Percentiles rank a stretch among this genome's conserved stretches.
Evolutionary conservation across 148 eudicot genomes (phyloP).

Genomic region (Rhododendron williamsianum): DNA sequence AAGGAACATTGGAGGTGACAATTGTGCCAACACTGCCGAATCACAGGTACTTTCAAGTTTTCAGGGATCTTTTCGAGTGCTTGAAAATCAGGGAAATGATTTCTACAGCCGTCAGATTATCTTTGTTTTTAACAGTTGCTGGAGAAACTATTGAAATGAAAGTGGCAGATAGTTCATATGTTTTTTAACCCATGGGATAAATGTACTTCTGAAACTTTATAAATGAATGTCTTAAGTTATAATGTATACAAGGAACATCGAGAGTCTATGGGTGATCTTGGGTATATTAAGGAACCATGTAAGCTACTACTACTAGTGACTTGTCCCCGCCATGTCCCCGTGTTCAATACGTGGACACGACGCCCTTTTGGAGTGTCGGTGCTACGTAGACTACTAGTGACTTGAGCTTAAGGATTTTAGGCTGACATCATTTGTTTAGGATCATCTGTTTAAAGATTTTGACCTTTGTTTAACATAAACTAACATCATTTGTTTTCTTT

Average conservation of each 20-base stretch:
- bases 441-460: too few species aligned
- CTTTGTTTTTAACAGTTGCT: background rate
- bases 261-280: background rate
- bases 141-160: background rate
- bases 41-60: constrained; percentile 41
- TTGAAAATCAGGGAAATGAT: background rate
- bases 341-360: too few species aligned
- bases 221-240: background rate
- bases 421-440: too few species aligned
- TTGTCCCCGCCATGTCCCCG: background rate
- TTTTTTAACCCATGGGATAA: too few species aligned
- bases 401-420: background rate
- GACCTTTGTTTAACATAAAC: too few species aligned
- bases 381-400: background rate
- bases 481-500: too few species aligned
- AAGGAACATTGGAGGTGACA: constrained; percentile 27
- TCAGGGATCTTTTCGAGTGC: background rate
- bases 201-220: background rate
- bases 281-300: background rate
- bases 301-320: background rate
- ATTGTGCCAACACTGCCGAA: constrained; percentile 28
- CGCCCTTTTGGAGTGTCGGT: too few species aligned
- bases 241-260: background rate
- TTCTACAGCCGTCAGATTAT: background rate
- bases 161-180: background rate